A percentile compares a stretch with the other conserved stretches of the same genome.
Conservation (phyloP, 306 rosid genomes). For the Echinosophora koreensis region DNA sequence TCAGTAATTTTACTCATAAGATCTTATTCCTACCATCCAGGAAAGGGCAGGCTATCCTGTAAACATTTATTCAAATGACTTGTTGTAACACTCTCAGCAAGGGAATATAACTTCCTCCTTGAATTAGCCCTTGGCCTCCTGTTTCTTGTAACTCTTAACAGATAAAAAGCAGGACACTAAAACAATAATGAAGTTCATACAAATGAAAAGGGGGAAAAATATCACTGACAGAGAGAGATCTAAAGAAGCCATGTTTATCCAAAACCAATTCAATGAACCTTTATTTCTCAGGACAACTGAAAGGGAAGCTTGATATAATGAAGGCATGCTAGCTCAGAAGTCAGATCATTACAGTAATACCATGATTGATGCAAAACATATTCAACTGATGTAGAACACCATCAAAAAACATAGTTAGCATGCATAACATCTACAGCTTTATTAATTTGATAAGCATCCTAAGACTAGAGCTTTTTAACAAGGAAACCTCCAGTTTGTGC, state of each 20-base stretch:
- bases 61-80: background rate
- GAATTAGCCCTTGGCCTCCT: too few relatives aligned
- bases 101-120: too few relatives aligned
- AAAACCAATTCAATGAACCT: background rate
- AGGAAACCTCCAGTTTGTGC: background rate
- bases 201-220: background rate
- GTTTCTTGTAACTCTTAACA: background rate
- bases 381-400: slow-evolving; percentile 1
- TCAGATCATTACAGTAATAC: slow-evolving; percentile 7
- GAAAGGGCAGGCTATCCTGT: background rate
- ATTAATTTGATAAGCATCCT: slow-evolving; percentile 1
- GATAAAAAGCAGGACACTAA: background rate
- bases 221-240: background rate
- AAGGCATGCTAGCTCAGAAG: background rate
- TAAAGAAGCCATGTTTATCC: background rate
- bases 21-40: slow-evolving; percentile 16
- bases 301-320: background rate
- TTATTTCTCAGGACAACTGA: background rate
- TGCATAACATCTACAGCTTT: slow-evolving; percentile 2
- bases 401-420: slow-evolving; percentile 13
- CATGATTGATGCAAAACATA: background rate
- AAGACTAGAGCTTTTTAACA: background rate
- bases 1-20: too few relatives aligned
- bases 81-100: too few relatives aligned
- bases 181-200: background rate